Percentiles rank a stretch among this genome's conserved stretches.
phyloP scores from a whole-genome alignment of 495 filamentous ascomycete species.

The Aspergillus cavernicola region DNA sequence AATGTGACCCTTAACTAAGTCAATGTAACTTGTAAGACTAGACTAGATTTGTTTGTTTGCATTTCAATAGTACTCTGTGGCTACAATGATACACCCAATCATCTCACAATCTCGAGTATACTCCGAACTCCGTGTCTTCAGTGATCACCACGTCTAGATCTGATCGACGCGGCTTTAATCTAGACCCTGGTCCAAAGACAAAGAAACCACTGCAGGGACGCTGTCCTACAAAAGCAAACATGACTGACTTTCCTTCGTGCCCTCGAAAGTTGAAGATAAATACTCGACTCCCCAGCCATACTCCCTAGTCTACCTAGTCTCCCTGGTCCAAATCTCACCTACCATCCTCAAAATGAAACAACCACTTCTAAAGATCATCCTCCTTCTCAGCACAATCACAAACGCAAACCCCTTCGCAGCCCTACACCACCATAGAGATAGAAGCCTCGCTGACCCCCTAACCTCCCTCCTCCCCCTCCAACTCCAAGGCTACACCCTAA shows the following conservation, averaged over 20 bases:
- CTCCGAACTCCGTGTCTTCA: conserved; percentile 1
- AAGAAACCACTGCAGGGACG: conserved; percentile 1
- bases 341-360: background rate
- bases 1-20: background rate
- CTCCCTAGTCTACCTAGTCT: background rate
- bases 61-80: background rate
- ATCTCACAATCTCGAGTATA: background rate
- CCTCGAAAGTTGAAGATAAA: background rate
- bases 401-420: background rate
- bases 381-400: background rate
- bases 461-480: background rate
- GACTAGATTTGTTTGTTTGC: background rate
- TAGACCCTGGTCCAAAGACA: background rate
- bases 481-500: conserved; percentile 9
- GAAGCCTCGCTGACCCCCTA: background rate
- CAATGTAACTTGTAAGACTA: background rate
- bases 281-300: background rate
- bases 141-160: conserved; percentile 1
- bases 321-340: background rate
- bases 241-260: background rate
- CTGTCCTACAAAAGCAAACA: conserved; percentile 9
- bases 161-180: background rate
- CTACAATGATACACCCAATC: background rate
- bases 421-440: too few relatives aligned
- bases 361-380: background rate